Evolutionary conservation across 805 yeast genomes (phyloP), one percentile per base, ranked within the genome.

Genomic region (Monosporozyma servazzii): DNA sequence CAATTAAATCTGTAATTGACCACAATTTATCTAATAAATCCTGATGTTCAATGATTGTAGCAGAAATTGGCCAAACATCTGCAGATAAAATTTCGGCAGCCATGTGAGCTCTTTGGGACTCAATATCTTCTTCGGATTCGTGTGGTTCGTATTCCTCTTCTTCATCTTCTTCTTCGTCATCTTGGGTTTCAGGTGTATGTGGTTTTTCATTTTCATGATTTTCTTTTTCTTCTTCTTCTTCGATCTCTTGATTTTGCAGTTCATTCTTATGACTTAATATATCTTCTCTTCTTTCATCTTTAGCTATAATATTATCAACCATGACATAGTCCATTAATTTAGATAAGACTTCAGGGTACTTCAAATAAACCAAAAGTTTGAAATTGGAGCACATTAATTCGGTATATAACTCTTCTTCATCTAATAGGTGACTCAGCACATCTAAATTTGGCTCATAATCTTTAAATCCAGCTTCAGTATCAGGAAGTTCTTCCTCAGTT

Each of bases 41-140:
- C 3, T 78, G 72, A 53, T 82, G 79, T 58, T 86, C 90, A 83
- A 91, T 82, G 51, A 93, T 83, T 1, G 95, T 82, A 58, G 90
- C 96, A 1, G 96, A 86, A 39, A 93, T 74, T 2, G 95, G 85
- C 96, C 97, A 91, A 8, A 89, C 90, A 63, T 91, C 98, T 3
- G 93, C 88, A 41, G 91, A 80, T 47, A 93, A 73, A 43, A 93
- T 84, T 65, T 93, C 98, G 1, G 96, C 88, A 5, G 96, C 89
- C 58, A 84, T 75, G 51, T 81, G 82, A 1, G 88, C 82, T 54
- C 78, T 64, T 58, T 75, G 64, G 2, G 65, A 53, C 45, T 68
- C 73, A 2, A 57, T 68, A 48, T 70, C 71, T 45, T 70, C 70
- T 31, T 69, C 70, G 4, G 68, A 67, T 51, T 72, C 75, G 11